phyloP scores from a whole-genome alignment of 371 early-diverging fungal genomes.

The Actinomortierella ambigua region DNA sequence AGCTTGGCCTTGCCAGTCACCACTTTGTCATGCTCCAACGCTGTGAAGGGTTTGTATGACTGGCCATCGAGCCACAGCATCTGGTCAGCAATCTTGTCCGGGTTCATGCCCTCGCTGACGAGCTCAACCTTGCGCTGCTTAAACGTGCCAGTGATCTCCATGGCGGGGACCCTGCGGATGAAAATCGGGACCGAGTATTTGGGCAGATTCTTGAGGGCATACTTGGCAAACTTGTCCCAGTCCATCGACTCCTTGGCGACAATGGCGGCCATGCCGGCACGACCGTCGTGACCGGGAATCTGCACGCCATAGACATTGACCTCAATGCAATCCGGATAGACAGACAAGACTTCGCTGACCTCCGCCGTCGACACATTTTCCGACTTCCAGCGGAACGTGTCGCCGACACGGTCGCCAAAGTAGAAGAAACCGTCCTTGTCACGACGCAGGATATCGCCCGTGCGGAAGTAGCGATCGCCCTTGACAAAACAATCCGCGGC shows the following conservation, averaged over 20 bases:
- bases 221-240: constrained; percentile 42
- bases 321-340: constrained; percentile 64
- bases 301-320: constrained; percentile 69
- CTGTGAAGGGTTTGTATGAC: constrained; percentile 55
- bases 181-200: constrained; percentile 70
- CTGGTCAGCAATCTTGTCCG: constrained; percentile 45
- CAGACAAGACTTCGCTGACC: constrained; percentile 62
- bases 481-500: constrained; percentile 30
- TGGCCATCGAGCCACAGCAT: constrained; percentile 57
- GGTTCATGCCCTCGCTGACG: constrained; percentile 57
- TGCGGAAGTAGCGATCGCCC: constrained; percentile 67
- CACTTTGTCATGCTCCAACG: constrained; percentile 25
- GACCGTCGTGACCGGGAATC: constrained; percentile 65
- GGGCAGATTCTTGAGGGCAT: constrained; percentile 55
- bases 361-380: constrained; percentile 76
- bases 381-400: constrained; percentile 78
- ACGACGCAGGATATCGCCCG: constrained; percentile 70
- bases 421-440: constrained; percentile 68
- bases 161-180: constrained; percentile 54
- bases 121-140: constrained; percentile 60
- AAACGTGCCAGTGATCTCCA: constrained; percentile 63
- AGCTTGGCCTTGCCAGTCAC: constrained; percentile 39
- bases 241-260: constrained; percentile 47
- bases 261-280: constrained; percentile 80
- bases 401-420: constrained; percentile 81